Base-by-base conservation (phyloP, 177 flowering plant species). In the Tripterygium wilfordii region DNA sequence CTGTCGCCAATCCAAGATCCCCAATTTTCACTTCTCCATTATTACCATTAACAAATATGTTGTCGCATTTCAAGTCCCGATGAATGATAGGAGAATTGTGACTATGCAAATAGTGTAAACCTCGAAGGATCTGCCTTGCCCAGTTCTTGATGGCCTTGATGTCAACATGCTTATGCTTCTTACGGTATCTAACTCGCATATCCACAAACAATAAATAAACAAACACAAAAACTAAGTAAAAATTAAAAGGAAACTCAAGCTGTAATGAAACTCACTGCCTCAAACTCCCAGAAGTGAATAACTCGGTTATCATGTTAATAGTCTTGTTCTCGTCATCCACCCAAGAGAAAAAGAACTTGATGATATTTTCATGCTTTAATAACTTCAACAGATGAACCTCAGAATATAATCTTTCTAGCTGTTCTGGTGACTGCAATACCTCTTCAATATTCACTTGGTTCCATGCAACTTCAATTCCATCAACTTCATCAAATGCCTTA, bases 401-500 rank as follows among this genome's bases (percentile, higher is more conserved):
- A 10, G 68, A 63, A 47, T 74, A 64, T 19, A 74, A 17, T 35
- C 64, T 74, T 49, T 61, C 70, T 48, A 70, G 53, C 51, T 74
- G 64, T 22, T 67, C 70, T 12, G 63, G 68, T 15, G 70, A 51
- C 47, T 29, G 68, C 66, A 74, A 41, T 31, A 70, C 62, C 32
- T 58, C 73, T 23, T 67, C 66, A 39, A 74, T 61, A 50, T 36
- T 61, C 28, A 70, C 68, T 62, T 56, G 75, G 53, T 64, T 74
- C 79, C 79, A 74, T 18, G 79, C 79, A 36, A 74, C 72, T 57
- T 74, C 79, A 27, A 74, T 67, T 35, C 79, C 79, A 56, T 70
- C 70, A 17, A 70, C 70, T 60, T 69, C 76, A 47, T 74, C 79
- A 62, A 74, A 74, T 35, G 70, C 79, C 71, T 49, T 67, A 42